Evolutionary conservation across 2,329 filamentous ascomycete species (phyloP), one percentile per base, ranked within the genome.

Genomic region (Phaeophleospora eucalypticola): DNA sequence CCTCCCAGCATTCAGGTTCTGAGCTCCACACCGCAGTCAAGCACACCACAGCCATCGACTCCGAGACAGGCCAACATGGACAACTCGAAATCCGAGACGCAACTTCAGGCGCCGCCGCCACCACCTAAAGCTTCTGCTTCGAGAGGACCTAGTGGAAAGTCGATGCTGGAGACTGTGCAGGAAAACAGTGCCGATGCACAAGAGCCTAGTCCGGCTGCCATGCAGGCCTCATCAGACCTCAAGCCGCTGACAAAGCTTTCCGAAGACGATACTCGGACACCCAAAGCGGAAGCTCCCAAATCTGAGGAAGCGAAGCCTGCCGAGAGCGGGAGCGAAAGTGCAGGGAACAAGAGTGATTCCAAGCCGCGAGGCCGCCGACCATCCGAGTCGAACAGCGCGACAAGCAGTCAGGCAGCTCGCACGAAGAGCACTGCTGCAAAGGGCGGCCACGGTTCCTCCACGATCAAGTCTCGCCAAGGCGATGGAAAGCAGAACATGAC

Each of bases 401-500:
- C 46, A 14, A 46, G 47, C 19, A 42, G 38, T 33, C 39, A 45
- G 17, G 17, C 45, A 46, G 36, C 48, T 37, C 54, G 58, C 43
- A 47, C 56, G 29, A 58, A 57, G 40, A 73, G 64, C 35, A 66
- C 82, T 68, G 64, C 83, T 62, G 61, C 82, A 67, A 73, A 87
- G 53, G 74, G 86, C 51, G 88, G 87, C 7, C 81, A 83, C 41
- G 79, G 83, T 51, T 78, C 87, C 34, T 73, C 73, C 42, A 70
- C 71, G 45, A 71, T 75, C 46, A 87, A 89, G 63, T 76, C 80
- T 27, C 88, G 90, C 64, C 73, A 71, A 9, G 72, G 77, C 42
- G 87, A 95, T 64, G 83, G 82, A n/a, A 85, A 87, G 29, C 83
- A 86, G 63, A 93, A 88, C 60, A 96, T 98, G 89, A 97, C 89